Conservation (phyloP, 257 asterid genomes). For the Datura wrightii region DNA sequence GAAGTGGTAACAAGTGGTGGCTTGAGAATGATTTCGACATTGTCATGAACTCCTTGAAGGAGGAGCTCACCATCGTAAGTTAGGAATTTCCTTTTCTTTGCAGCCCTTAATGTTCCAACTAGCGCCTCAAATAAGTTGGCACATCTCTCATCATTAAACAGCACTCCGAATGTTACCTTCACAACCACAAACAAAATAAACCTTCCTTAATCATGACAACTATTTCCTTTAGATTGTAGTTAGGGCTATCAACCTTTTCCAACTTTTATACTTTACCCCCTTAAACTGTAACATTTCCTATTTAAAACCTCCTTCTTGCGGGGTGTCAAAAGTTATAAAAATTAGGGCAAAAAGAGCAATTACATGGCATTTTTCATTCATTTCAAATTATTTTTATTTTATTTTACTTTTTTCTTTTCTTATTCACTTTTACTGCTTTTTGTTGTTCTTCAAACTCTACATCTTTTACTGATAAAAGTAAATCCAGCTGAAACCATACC, state of each 20-base stretch:
- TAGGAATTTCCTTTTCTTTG: conserved; percentile 77
- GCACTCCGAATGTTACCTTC: conserved; percentile 94
- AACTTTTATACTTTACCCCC: neutral
- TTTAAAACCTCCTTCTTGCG: neutral
- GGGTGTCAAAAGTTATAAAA: neutral
- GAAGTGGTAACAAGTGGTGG: conserved; percentile 46
- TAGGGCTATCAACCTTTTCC: conserved; percentile 8
- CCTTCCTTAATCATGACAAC: too few species aligned
- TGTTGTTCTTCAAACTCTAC: neutral
- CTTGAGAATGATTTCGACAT: conserved; percentile 79
- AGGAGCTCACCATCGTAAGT: conserved; percentile 92
- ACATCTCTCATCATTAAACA: conserved; percentile 83
- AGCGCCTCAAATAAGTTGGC: conserved; percentile 98
- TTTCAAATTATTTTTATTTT: too few species aligned
- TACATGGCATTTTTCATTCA: neutral
- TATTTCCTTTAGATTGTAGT: neutral
- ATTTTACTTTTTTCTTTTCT: too few species aligned
- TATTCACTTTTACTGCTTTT: too few species aligned
- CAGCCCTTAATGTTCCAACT: conserved; percentile 96
- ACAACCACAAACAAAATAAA: conserved; percentile 27
- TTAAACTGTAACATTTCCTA: neutral
- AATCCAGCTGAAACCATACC: neutral
- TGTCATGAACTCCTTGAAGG: conserved; percentile 95
- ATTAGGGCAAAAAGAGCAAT: neutral
- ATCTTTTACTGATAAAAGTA: neutral